Base-by-base conservation (phyloP, 192 early-diverging fungal species). In the Borealophlyctis nickersoniae region DNA sequence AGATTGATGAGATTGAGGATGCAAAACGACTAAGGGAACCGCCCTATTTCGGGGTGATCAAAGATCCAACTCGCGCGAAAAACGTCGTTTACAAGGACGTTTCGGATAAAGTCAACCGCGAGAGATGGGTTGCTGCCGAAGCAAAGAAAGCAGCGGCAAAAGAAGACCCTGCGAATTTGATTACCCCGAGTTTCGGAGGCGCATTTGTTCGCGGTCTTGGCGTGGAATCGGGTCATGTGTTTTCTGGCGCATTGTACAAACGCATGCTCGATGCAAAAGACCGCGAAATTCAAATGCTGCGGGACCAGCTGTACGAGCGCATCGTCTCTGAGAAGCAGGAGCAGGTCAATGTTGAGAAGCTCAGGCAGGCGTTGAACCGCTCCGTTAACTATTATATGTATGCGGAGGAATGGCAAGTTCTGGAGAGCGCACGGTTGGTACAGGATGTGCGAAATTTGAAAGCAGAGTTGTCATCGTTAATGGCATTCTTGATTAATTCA, bases 391-490 rank as follows among this genome's bases (percentile, higher is more conserved):
- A 84, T 62, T 83, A 85, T 61, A 67, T 69, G 23, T 81, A 74
- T 54, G 83, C 83, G 7, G 83, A 85, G 67, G 81, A 83, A 51
- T 85, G 83, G 83, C 81, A 84, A 61, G 56, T 53, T 33, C 50
- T 36, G 9, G 81, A 85, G 59, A 74, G 75, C 58, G 36, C 63
- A 2, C 56, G 79, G n/a, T 58, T 85, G 58, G 73, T 77, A 52
- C 58, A 66, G 29, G 78, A 82, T 58, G 68, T 84, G n/a, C 63
- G 73, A 36, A 59, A 70, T 52, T 56, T 85, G 26, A 85, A 85
- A 62, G 74, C 66, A 0, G 81, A 85, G 65, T 65, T 80, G 45
- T 72, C 76, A 0, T 75, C 77, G 3, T 48, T 85, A 48, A 79
- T 85, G 72, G 83, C 81, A 0, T 80, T 82, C 48, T 59, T 85